phyloP scores from a whole-genome alignment of 352 stramenopile genomes.

The Phytophthora podocarpi region DNA sequence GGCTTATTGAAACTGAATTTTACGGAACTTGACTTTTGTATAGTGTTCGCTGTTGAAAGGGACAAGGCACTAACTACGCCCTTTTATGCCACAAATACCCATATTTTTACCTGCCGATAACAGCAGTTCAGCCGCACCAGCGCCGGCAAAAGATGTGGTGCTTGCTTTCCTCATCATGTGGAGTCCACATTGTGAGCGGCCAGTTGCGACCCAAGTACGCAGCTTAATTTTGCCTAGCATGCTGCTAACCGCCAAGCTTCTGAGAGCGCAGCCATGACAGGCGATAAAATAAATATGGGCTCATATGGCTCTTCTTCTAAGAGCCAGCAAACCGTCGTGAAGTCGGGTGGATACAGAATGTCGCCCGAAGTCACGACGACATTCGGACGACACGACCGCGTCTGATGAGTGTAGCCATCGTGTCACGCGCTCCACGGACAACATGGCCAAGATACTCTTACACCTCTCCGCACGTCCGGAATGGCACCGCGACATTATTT shows the following conservation, averaged over 20 bases:
- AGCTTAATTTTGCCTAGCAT: no score
- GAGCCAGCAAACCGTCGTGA: conserved; percentile 16
- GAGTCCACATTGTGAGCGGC: no score
- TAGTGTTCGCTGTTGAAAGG: no score
- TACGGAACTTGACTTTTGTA: no score
- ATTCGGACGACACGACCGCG: conserved; percentile 13
- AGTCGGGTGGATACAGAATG: conserved; percentile 16
- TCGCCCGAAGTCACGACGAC: conserved; percentile 15
- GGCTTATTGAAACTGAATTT: no score
- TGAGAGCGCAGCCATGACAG: conserved; percentile 18
- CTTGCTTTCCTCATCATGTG: no score
- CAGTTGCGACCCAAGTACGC: no score
- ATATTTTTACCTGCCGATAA: no score
- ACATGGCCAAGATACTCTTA: not conserved
- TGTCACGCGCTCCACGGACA: conserved; percentile 2
- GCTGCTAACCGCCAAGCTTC: not conserved
- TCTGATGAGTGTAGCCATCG: conserved; percentile 21
- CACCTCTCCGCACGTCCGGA: not conserved
- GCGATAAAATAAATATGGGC: conserved; percentile 16
- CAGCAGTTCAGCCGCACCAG: no score
- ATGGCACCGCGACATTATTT: not conserved
- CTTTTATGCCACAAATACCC: no score
- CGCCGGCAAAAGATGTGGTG: no score
- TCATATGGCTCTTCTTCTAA: conserved; percentile 9
- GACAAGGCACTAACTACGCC: no score